Base-by-base conservation (phyloP, 768 basidiomycete species). In the Hypsizygus marmoreus region DNA sequence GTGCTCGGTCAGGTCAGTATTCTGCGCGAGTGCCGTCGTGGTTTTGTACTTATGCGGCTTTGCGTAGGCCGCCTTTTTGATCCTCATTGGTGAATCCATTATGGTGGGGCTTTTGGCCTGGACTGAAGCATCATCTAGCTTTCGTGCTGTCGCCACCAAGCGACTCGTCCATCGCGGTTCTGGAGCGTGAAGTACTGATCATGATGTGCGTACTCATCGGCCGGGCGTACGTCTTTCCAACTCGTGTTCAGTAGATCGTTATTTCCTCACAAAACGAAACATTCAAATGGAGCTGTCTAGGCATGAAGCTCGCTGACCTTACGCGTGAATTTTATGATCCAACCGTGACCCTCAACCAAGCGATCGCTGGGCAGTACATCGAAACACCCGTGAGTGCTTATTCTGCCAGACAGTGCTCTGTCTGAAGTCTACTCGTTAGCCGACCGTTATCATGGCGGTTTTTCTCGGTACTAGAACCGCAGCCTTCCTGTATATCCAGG, bases 161-260 rank as follows among this genome's bases (percentile, higher is more conserved):
- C 16, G 86, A 86, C 43, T 82, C 85, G 1, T 86, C 88, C 55
- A 66, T 85, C n/a, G 69, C 75, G 4, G 82, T 84, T 3, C 57
- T 86, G 11, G 86, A 88, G 56, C 80, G 84, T 1, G 85, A 88
- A 56, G 33, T 77, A 7, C 67, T 77, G 5, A 77, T 83, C 26
- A 47, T 86, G 4, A n/a, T 70, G 0, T 79, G 82, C 35, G 74
- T 74, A 0, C 51, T 67, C 1, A 14, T 71, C 7, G 70, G 73
- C 20, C 88, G 84, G 84, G 85, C 76, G 84, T 84, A 51, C 60
- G 81, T 75, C 13, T 10, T n/a, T 13, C 12, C 35, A 25, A 1
- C 9, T 42, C n/a, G n/a, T n/a, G n/a, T n/a, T n/a, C n/a, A n/a
- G n/a, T n/a, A n/a, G n/a, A n/a, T 2, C 17, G n/a, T 20, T 19